Evolutionary conservation across 108 stramenopile species (phyloP).

Genomic region (Phaeodactylum tricornutum): DNA sequence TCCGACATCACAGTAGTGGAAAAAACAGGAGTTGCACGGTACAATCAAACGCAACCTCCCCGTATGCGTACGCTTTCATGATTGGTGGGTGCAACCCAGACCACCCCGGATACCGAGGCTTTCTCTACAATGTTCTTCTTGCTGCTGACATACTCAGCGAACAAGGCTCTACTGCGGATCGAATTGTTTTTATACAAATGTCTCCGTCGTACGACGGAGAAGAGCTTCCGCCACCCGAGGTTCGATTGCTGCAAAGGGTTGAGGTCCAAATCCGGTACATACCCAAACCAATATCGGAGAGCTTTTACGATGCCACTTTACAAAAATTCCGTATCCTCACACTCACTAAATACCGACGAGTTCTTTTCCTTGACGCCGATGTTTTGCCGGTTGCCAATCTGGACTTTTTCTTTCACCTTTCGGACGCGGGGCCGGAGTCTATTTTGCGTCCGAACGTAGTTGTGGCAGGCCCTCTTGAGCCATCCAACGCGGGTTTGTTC

Average conservation of each 20-base stretch:
- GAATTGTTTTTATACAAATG: constrained; percentile 31
- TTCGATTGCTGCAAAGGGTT: constrained; percentile 9
- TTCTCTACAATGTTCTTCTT: constrained; percentile 28
- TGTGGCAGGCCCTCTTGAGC: constrained; percentile 20
- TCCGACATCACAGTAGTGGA: no score
- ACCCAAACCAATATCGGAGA: constrained; percentile 11
- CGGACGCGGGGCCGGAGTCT: constrained; percentile 5
- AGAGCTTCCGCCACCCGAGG: constrained; percentile 21
- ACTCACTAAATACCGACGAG: constrained; percentile 48
- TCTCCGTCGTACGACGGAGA: constrained; percentile 10
- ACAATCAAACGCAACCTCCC: constrained; percentile 1
- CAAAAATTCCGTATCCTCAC: constrained; percentile 47
- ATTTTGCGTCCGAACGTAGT: constrained; percentile 32
- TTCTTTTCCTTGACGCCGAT: constrained; percentile 63
- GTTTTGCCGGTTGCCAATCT: constrained; percentile 47
- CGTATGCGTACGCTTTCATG: constrained; percentile 28
- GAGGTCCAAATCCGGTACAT: constrained; percentile 24
- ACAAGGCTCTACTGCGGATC: constrained; percentile 25
- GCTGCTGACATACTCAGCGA: constrained; percentile 20
- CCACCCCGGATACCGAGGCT: constrained; percentile 13
- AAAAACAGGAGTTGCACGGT: no score
- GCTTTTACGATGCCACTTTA: constrained; percentile 25
- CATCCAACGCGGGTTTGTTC: constrained; percentile 38
- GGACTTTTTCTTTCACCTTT: constrained; percentile 47
- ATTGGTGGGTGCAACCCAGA: constrained; percentile 20